Evolutionary conservation across 1,139 yeast genomes (phyloP), one percentile per base, ranked within the genome.

Genomic region (Debaryomyces sp.): DNA sequence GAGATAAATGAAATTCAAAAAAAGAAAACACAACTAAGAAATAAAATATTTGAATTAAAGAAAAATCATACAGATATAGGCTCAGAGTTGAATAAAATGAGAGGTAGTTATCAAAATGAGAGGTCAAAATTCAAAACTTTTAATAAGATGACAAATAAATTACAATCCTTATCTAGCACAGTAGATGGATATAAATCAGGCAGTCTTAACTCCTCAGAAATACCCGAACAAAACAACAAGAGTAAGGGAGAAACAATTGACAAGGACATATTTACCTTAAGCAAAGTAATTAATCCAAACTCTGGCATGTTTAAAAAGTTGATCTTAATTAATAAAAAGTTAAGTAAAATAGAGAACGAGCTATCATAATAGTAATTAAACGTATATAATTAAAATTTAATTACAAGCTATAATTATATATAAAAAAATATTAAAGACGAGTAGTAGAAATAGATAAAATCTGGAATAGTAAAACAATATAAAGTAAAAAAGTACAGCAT

Each of bases 21-120:
- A 39, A 60, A 64, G 41, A 82, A 82, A 55, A 70, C 72, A 45
- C 70, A 68, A 3, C 53, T 73, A 18, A 60, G 87, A 50, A 49
- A 57, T n/a, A 59, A 67, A 41, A 73, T 81, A 1, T 71, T 68
- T 50, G 68, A 73, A 9, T 54, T 74, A 8, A 63, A 77, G 44
- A 61, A 70, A 38, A 64, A 70, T 10, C 79, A 80, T 47, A 63
- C 68, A 18, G 51, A 56, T 5, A 71, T 78, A 21, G 78, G 77
- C 4, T 63, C 73, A 30, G 68, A 74, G 40, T 58, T 77, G 48
- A 78, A 75, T 52, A 53, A 62, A 29, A 50, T 75, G 21, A 64
- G 86, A 48, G 40, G 53, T 1, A 61, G 63, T 4, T 72, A 70
- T 54, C 61, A 61, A 21, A 49, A 54, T 2, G 56, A 63, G 26